Evolutionary conservation across 345 rosid species (phyloP).

Genomic region (Odontarrhena argentea): DNA sequence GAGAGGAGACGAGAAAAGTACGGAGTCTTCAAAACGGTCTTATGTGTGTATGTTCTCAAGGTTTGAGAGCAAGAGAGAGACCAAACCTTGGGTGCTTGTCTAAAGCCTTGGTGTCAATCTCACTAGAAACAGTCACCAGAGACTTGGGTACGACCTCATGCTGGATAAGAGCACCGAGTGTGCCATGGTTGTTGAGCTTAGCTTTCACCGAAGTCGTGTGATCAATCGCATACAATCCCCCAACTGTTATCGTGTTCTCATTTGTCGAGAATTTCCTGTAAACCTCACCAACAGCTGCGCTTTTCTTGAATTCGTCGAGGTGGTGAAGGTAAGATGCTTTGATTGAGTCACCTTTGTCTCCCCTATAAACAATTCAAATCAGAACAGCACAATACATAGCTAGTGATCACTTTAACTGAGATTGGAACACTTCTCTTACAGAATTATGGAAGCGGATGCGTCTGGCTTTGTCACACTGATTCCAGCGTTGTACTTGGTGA

Average conservation of each 20-base stretch:
- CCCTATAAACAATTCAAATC: slow-evolving; percentile 46
- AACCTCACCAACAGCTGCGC: slow-evolving; percentile 74
- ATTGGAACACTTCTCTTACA: slow-evolving; percentile 52
- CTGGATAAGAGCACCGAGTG: slow-evolving; percentile 78
- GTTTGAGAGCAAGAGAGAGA: slow-evolving; percentile 74
- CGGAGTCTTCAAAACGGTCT: slow-evolving; percentile 17
- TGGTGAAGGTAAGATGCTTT: slow-evolving; percentile 77
- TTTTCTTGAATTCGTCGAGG: slow-evolving; percentile 65
- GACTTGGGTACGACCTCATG: slow-evolving; percentile 86
- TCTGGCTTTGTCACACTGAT: slow-evolving; percentile 75
- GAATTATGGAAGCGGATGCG: slow-evolving; percentile 64
- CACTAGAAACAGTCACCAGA: slow-evolving; percentile 72
- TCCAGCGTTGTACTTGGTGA: slow-evolving; percentile 86
- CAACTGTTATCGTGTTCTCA: slow-evolving; percentile 81
- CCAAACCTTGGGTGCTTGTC: slow-evolving; percentile 86
- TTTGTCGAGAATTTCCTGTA: slow-evolving; percentile 81
- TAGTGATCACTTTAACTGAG: neutral
- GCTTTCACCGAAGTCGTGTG: slow-evolving; percentile 73
- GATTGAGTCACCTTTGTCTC: slow-evolving; percentile 86
- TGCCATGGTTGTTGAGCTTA: slow-evolving; percentile 83
- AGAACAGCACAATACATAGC: slow-evolving; percentile 20
- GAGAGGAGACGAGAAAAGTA: slow-evolving; percentile 34
- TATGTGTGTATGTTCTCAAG: slow-evolving; percentile 39
- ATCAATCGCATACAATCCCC: slow-evolving; percentile 77
- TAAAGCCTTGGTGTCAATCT: slow-evolving; percentile 80